These are phyloP conservation scores for Nothophoma quercina DNA, from an alignment of 2,329 filamentous ascomycete genomes.

Conservation along the genomic window DNA sequence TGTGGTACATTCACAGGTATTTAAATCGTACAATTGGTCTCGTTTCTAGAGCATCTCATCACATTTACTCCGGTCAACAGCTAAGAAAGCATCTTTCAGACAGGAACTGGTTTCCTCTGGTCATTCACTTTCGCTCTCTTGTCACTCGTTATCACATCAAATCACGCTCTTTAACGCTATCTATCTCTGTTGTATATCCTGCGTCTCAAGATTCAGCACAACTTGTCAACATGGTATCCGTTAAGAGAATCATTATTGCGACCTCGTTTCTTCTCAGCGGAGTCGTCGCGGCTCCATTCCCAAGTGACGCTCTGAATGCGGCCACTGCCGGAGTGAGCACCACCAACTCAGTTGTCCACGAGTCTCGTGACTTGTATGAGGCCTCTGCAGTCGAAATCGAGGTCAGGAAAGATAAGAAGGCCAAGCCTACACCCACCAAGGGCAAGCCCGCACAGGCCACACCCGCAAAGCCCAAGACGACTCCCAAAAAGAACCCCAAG, in stretches of 20 bases:
- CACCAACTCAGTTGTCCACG: too few relatives aligned
- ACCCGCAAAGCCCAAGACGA: neutral
- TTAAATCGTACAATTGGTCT: neutral
- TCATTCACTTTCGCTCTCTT: neutral
- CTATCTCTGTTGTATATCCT: too few relatives aligned
- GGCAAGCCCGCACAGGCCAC: neutral
- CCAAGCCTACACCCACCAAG: neutral
- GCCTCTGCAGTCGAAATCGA: neutral
- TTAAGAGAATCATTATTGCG: neutral
- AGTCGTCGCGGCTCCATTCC: too few relatives aligned
- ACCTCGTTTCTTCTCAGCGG: neutral
- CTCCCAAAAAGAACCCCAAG: neutral
- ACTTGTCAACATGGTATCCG: neutral
- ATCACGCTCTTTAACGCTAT: neutral
- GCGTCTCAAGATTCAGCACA: neutral
- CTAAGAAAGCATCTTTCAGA: neutral
- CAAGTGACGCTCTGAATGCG: too few relatives aligned
- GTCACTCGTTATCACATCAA: neutral
- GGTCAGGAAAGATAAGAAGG: neutral
- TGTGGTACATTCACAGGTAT: neutral
- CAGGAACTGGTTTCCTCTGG: constrained; percentile 2
- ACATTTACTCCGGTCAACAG: neutral
- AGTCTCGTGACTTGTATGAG: too few relatives aligned
- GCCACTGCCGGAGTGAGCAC: too few relatives aligned
- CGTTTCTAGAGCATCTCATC: neutral